Conservation (phyloP, 1,284 basidiomycete genomes). For the Athelia psychrophila region DNA sequence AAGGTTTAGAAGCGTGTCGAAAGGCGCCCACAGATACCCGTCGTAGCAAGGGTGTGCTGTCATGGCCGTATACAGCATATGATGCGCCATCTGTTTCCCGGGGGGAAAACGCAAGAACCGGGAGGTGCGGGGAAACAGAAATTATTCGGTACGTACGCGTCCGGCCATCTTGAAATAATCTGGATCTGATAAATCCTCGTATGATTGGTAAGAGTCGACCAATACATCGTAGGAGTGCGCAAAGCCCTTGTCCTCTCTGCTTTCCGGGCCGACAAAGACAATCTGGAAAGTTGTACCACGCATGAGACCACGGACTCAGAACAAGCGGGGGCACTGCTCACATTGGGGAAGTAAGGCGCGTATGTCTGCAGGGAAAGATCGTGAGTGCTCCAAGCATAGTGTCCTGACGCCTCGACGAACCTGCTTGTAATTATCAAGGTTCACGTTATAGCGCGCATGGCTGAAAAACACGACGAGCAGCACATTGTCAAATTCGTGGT, state of each 20-base stretch:
- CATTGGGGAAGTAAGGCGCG: constrained; percentile 47
- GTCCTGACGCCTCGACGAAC: constrained; percentile 14
- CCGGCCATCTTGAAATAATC: constrained; percentile 42
- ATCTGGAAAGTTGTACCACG: constrained; percentile 29
- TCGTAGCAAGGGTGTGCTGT: constrained; percentile 43
- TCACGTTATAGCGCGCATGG: constrained; percentile 44
- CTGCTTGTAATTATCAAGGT: constrained; percentile 43
- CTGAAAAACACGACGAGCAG: constrained; percentile 50
- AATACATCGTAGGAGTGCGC: constrained; percentile 46
- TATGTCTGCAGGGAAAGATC: constrained; percentile 22
- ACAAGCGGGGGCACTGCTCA: constrained; percentile 16
- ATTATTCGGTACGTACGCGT: constrained; percentile 26
- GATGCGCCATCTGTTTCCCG: constrained; percentile 42
- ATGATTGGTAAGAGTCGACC: constrained; percentile 43
- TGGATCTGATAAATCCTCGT: constrained; percentile 36
- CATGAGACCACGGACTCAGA: not conserved
- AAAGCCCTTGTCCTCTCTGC: constrained; percentile 47
- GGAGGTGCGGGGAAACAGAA: not conserved
- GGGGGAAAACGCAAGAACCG: not conserved
- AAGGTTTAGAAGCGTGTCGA: constrained; percentile 47
- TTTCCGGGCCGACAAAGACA: constrained; percentile 45
- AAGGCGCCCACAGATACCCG: constrained; percentile 51
- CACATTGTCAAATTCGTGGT: constrained; percentile 36
- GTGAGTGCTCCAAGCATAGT: not conserved
- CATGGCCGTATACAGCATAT: constrained; percentile 49